These are phyloP conservation scores for Kwoniella dejecticola DNA, from an alignment of 768 basidiomycete genomes.

Conservation along the genomic window DNA sequence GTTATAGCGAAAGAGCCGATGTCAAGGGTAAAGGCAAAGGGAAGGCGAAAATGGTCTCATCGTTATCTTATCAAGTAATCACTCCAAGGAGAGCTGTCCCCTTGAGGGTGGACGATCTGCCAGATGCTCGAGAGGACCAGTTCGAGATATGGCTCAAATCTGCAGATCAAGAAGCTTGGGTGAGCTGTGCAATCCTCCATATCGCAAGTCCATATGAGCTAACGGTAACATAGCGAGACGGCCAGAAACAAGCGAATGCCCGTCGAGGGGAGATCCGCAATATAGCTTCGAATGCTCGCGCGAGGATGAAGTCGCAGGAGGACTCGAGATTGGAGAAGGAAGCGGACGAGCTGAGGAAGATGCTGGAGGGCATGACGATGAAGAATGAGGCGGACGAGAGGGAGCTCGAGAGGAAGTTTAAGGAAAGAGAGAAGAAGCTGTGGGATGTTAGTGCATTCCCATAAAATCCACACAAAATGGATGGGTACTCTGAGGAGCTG, in stretches of 20 bases:
- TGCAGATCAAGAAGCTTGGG: slow-evolving; percentile 43
- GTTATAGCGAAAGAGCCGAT: background rate
- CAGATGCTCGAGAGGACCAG: slow-evolving; percentile 30
- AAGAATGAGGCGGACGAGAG: slow-evolving; percentile 64
- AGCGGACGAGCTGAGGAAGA: slow-evolving; percentile 40
- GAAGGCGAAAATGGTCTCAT: slow-evolving; percentile 3
- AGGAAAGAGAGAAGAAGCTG: slow-evolving; percentile 69
- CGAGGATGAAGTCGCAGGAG: slow-evolving; percentile 24
- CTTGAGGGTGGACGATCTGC: slow-evolving; percentile 1
- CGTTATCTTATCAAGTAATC: slow-evolving; percentile 2
- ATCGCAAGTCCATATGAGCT: background rate
- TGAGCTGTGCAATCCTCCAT: slow-evolving; percentile 8
- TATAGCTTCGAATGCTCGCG: slow-evolving; percentile 35
- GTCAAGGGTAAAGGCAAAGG: slow-evolving; percentile 10
- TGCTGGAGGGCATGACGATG: slow-evolving; percentile 44
- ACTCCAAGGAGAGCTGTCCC: background rate
- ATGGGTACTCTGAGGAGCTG: background rate
- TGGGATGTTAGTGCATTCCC: slow-evolving; percentile 19
- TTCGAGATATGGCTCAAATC: slow-evolving; percentile 48
- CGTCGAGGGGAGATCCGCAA: slow-evolving; percentile 29
- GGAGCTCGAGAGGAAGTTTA: slow-evolving; percentile 73
- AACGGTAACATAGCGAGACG: slow-evolving; percentile 21
- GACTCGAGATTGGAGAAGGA: slow-evolving; percentile 31
- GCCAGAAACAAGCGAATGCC: slow-evolving; percentile 30
- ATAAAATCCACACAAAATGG: background rate